Evolutionary conservation across 192 early-diverging fungal genomes (phyloP).

Genomic region (Podila epigama): DNA sequence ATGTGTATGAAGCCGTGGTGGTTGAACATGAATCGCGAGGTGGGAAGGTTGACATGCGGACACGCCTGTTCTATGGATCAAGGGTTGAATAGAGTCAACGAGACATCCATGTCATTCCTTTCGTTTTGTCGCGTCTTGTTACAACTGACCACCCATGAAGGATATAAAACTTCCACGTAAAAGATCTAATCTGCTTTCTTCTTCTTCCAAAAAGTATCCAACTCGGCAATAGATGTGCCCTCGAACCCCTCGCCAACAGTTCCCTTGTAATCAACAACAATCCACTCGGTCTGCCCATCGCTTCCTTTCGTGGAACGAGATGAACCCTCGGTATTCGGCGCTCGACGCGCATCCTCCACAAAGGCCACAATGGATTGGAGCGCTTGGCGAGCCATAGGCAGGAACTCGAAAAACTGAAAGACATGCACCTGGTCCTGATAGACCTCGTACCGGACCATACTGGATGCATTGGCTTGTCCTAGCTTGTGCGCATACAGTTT

Average conservation of each 20-base stretch:
- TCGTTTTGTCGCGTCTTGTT: too few relatives aligned
- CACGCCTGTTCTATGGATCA: too few relatives aligned
- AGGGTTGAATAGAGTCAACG: too few relatives aligned
- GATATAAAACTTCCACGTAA: too few relatives aligned
- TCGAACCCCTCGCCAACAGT: constrained; percentile 12
- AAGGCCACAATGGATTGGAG: constrained; percentile 14
- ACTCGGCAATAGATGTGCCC: not conserved
- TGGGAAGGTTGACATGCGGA: too few relatives aligned
- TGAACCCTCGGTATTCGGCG: not conserved
- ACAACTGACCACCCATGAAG: too few relatives aligned
- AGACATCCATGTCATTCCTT: too few relatives aligned
- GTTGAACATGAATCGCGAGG: too few relatives aligned
- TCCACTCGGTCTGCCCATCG: constrained; percentile 17
- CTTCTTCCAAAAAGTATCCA: constrained; percentile 19
- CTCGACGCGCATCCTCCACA: not conserved
- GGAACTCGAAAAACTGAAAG: constrained; percentile 38
- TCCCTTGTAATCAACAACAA: constrained; percentile 18
- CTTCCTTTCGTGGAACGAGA: not conserved
- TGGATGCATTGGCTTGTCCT: constrained; percentile 14
- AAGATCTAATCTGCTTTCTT: not conserved
- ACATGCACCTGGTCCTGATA: constrained; percentile 43
- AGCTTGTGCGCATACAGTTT: constrained; percentile 31
- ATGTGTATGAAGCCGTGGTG: too few relatives aligned
- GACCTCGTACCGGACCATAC: constrained; percentile 17
- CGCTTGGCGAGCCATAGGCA: constrained; percentile 20